Evolutionary conservation across 2,329 filamentous ascomycete genomes (phyloP), one percentile per base, ranked within the genome.

Genomic region (Bretziella fagacearum): DNA sequence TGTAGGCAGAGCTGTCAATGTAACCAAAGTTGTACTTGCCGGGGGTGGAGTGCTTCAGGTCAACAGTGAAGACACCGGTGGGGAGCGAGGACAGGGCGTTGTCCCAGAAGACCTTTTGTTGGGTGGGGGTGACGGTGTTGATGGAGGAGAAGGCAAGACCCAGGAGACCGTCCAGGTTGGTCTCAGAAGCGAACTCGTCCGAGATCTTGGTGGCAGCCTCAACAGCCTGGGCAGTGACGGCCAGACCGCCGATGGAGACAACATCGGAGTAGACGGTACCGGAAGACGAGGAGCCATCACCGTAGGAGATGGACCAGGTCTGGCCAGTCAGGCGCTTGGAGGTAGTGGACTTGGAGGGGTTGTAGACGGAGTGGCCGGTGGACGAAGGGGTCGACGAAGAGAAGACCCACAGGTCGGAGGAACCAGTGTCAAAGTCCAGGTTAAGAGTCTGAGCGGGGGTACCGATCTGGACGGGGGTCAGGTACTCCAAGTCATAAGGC

Each of bases 21-120:
- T 61, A 69, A 51, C 83, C 83, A 55, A 87, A 87, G 57, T 84
- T 77, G 62, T 84, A 87, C 25, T 71, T 69, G 39, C 81, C 81
- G 2, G 67, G 63, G 13, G 66, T 65, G 50, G 69, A 66, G 53
- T 72, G 68, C 56, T 74, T 73, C 37, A 89, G 66, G 51, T 80
- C 71, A 20, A 78, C 80, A 0, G 81, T 83, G 62, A 87, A 81
- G 33, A 87, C 63, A 32, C 35, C 35, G 27, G 15, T 29, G 45
- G 35, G 20, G 20, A 47, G 22, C 6, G 26, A 7, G 23, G 20
- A n/a, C 45, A 41, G 23, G 17, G 37, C 37, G 23, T 58, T 65
- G 15, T 60, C 62, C 42, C 63, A 64, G 44, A 66, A 69, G 0
- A 65, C 69, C 48, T 60, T 63, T 48, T 69, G 65, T 41, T 58